These are phyloP conservation scores for Stagonosporopsis vannaccii DNA, from an alignment of 2,329 filamentous ascomycete species.

Conservation along the genomic window DNA sequence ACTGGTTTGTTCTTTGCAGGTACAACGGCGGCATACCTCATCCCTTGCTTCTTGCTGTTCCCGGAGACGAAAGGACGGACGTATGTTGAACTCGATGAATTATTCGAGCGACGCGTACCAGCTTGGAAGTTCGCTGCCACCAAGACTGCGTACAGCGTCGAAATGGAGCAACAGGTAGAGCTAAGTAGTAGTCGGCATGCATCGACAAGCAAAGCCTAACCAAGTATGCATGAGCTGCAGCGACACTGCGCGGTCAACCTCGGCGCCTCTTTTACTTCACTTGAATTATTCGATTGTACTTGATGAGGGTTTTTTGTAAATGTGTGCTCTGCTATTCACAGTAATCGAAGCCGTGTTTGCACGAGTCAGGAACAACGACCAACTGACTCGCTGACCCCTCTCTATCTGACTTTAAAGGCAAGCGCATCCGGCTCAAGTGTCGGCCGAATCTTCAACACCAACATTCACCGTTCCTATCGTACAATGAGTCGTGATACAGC, in stretches of 20 bases:
- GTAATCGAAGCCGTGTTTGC: too few species aligned
- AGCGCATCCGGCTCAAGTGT: not conserved
- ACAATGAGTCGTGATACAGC: not conserved
- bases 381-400: not conserved
- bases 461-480: too few species aligned
- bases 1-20: constrained; percentile 87
- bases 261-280: too few species aligned
- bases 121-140: constrained; percentile 25
- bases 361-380: not conserved
- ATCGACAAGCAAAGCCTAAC: not conserved
- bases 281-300: too few species aligned
- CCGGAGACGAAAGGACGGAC: constrained; percentile 79
- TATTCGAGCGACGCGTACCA: constrained; percentile 67
- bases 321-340: too few species aligned
- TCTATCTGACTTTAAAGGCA: not conserved
- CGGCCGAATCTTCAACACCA: too few species aligned
- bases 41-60: constrained; percentile 78
- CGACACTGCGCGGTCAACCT: too few species aligned
- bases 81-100: constrained; percentile 80
- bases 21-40: constrained; percentile 74
- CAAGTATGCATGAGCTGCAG: too few species aligned
- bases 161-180: not conserved
- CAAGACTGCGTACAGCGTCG: not conserved
- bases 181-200: not conserved
- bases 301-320: too few species aligned